These are phyloP conservation scores for Pichia deserticola DNA, from an alignment of 805 yeast species.

Conservation along the genomic window DNA sequence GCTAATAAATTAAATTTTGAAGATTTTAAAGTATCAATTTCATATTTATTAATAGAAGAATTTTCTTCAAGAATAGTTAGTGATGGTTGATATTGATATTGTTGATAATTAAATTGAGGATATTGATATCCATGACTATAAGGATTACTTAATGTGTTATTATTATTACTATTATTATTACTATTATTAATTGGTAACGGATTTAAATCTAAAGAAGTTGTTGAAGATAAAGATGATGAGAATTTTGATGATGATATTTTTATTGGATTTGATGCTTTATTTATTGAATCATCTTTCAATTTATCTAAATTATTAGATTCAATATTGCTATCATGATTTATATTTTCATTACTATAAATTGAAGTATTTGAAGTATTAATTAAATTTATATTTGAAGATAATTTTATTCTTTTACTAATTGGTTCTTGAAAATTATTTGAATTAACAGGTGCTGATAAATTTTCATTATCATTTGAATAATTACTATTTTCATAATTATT, in stretches of 20 bases:
- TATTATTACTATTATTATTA: neutral
- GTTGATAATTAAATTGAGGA: neutral
- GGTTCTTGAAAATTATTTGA: too few relatives aligned
- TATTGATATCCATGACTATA: neutral
- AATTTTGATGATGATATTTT: neutral
- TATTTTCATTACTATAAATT: neutral
- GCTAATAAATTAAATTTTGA: too few relatives aligned
- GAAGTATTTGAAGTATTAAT: neutral
- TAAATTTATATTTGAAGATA: too few relatives aligned
- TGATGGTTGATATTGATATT: neutral
- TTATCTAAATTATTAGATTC: neutral
- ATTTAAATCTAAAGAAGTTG: neutral
- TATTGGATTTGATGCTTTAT: neutral
- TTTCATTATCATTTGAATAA: neutral
- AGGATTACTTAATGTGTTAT: neutral
- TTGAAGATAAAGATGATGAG: neutral
- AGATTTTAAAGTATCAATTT: neutral
- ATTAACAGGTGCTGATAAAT: neutral
- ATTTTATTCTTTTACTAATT: neutral
- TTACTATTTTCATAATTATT: neutral
- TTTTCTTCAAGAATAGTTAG: neutral
- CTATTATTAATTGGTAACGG: too few relatives aligned
- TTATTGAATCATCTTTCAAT: too few relatives aligned
- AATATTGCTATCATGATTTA: neutral
- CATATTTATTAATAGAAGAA: neutral